phyloP scores from a whole-genome alignment of 306 rosid species.

The Albizia julibrissin region DNA sequence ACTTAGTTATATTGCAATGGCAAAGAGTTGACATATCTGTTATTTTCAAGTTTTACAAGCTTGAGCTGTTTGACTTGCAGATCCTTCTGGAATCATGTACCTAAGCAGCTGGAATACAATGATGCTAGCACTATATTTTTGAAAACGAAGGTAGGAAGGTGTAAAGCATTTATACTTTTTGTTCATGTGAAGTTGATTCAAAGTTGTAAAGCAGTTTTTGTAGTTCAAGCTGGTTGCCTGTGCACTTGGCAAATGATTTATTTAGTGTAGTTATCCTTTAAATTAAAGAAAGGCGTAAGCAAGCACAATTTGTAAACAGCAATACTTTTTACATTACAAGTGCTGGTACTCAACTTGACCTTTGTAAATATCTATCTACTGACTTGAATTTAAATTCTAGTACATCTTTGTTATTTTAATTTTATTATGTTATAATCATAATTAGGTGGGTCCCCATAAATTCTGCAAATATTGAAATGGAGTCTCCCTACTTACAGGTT shows the following conservation, averaged over 20 bases:
- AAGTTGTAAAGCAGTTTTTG: not conserved
- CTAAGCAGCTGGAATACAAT: not conserved
- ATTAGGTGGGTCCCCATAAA: too few relatives aligned
- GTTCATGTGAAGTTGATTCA: not conserved
- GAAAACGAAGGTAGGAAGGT: not conserved
- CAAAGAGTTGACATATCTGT: not conserved
- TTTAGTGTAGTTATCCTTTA: not conserved
- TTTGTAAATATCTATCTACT: not conserved
- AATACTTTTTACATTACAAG: not conserved
- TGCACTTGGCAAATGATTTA: not conserved
- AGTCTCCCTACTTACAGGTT: too few relatives aligned
- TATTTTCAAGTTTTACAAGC: not conserved
- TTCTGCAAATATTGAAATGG: too few relatives aligned
- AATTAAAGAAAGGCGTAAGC: not conserved
- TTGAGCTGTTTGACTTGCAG: slow-evolving; percentile 3
- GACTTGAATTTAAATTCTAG: not conserved
- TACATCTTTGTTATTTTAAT: not conserved
- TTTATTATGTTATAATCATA: not conserved
- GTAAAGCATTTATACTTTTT: not conserved
- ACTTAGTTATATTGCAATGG: not conserved
- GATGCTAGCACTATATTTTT: not conserved
- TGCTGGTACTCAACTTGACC: not conserved
- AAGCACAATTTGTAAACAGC: not conserved
- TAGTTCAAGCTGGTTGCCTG: not conserved
- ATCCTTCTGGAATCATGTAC: not conserved